Percentiles rank a stretch among this genome's conserved stretches.
Conservation (phyloP, 2,329 filamentous ascomycete species). For the Curvularia spicifera region DNA sequence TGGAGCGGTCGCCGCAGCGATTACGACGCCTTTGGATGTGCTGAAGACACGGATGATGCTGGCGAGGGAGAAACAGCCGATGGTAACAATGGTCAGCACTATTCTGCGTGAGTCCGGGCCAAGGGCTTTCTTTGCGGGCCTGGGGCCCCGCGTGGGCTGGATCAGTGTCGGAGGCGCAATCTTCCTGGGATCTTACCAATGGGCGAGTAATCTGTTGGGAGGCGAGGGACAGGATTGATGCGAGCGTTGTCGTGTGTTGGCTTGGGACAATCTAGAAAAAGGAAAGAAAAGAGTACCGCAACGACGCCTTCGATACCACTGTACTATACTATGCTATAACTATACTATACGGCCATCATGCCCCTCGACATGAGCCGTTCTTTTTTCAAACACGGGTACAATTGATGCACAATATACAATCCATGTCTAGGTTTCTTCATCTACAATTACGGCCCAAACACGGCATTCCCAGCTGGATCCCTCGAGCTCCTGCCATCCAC, state of each 20-base stretch:
- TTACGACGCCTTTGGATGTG: constrained; percentile 94
- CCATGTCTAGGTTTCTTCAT: neutral
- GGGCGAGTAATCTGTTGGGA: constrained; percentile 76
- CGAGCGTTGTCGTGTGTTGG: neutral
- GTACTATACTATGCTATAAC: neutral
- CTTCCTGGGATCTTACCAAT: constrained; percentile 93
- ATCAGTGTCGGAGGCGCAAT: constrained; percentile 94
- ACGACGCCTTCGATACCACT: neutral
- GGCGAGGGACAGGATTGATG: constrained; percentile 40
- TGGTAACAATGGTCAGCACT: constrained; percentile 64
- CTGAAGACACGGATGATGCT: constrained; percentile 98
- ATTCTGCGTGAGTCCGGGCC: constrained; percentile 71
- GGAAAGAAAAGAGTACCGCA: neutral
- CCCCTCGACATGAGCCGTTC: too few species aligned
- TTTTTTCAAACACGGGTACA: neutral
- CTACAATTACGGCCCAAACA: constrained; percentile 24
- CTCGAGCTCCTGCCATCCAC: constrained; percentile 32
- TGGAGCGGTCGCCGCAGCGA: constrained; percentile 81
- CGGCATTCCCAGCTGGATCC: constrained; percentile 27
- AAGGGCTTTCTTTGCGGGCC: constrained; percentile 74
- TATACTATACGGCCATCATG: neutral
- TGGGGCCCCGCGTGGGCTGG: constrained; percentile 87
- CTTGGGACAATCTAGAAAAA: neutral
- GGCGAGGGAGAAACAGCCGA: constrained; percentile 69
- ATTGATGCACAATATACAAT: constrained; percentile 7